Conservation (phyloP, 306 rosid species). For the Senna siamea region DNA sequence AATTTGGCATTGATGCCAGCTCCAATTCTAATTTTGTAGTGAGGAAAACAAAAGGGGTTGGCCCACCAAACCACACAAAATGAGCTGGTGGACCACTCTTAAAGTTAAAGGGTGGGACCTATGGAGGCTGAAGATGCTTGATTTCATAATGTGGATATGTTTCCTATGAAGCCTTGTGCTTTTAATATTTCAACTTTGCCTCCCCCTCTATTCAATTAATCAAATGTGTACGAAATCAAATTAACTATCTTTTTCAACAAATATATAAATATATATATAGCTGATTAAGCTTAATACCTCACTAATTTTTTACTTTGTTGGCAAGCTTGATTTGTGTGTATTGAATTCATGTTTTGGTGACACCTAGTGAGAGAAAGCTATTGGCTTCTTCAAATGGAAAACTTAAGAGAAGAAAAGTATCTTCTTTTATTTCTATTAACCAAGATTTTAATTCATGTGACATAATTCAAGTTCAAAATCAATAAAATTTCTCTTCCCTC, state of each 20-base stretch:
- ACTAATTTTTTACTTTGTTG: constrained; percentile 36
- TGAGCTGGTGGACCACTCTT: constrained; percentile 63
- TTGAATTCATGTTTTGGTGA: constrained; percentile 17
- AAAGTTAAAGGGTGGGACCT: constrained; percentile 61
- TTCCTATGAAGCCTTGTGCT: constrained; percentile 34
- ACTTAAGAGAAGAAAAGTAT: background rate
- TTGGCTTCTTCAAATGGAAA: constrained; percentile 29
- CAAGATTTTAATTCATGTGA: background rate
- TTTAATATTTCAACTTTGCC: constrained; percentile 11
- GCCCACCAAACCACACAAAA: constrained; percentile 55
- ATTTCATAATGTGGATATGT: constrained; percentile 53
- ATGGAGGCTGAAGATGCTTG: constrained; percentile 54
- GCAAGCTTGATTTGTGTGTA: constrained; percentile 30
- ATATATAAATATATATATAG: no score
- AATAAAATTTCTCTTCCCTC: no score
- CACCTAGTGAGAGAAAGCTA: constrained; percentile 19
- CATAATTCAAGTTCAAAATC: background rate
- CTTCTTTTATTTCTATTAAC: constrained; percentile 6
- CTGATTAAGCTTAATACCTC: background rate
- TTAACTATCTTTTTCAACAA: no score
- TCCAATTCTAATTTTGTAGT: constrained; percentile 31
- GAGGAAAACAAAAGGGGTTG: constrained; percentile 41
- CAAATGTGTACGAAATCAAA: constrained; percentile 17
- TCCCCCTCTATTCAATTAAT: constrained; percentile 5
- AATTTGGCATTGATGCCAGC: constrained; percentile 60